Percentiles rank a stretch among this genome's conserved stretches.
Evolutionary conservation across 1,139 yeast genomes (phyloP).

Genomic region (Geotrichum klebahnii): DNA sequence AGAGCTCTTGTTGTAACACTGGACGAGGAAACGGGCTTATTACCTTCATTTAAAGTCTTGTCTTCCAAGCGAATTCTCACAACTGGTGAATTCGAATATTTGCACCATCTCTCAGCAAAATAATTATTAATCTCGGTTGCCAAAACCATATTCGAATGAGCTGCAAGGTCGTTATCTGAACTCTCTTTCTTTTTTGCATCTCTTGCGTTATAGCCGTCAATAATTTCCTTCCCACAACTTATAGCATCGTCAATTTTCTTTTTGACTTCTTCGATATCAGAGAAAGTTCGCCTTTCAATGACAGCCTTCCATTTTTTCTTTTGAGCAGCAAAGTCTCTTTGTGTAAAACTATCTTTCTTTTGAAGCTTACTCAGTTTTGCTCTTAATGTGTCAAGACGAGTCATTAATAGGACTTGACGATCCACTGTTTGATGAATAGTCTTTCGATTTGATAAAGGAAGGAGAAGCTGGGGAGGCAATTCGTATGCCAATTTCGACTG

Average conservation of each 20-base stretch:
- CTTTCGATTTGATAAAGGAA: slow-evolving; percentile 22
- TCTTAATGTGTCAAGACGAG: neutral
- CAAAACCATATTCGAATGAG: too few species aligned
- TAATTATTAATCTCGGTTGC: too few species aligned
- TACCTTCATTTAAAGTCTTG: too few species aligned
- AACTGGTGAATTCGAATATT: too few species aligned
- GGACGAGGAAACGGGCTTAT: too few species aligned
- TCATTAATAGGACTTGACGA: neutral
- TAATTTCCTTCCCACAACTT: too few species aligned
- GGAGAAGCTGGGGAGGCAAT: slow-evolving; percentile 19
- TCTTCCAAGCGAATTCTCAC: too few species aligned
- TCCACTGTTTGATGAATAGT: neutral
- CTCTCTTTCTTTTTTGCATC: too few species aligned
- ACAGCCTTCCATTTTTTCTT: neutral
- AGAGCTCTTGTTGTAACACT: too few species aligned
- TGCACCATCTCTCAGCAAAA: too few species aligned
- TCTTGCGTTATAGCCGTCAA: too few species aligned
- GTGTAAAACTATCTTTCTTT: neutral
- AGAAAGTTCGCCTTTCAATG: neutral
- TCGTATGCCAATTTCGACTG: slow-evolving; percentile 37
- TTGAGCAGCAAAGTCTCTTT: neutral
- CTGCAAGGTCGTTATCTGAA: too few species aligned
- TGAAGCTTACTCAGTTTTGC: neutral
- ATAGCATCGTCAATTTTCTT: neutral
- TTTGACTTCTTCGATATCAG: neutral